Base-by-base conservation (phyloP, 1,284 basidiomycete genomes). In the Ustilago sp. region DNA sequence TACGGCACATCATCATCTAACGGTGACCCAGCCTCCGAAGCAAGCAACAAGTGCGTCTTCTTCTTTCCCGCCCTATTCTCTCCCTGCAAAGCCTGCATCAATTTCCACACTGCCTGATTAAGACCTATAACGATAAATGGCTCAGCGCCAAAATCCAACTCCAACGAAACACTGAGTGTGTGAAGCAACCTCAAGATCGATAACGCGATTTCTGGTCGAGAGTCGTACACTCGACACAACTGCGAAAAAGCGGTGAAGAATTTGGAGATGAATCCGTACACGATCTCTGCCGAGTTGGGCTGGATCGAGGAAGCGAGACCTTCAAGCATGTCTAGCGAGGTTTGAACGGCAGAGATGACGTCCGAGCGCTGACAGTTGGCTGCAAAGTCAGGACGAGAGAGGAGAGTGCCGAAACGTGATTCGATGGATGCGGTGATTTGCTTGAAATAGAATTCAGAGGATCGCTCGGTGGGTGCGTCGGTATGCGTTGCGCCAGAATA, bases 301-400 rank as follows among this genome's bases (percentile, higher is more conserved):
- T 79, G 78, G 38, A 74, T 75, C 32, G 70, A 74, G 4, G 61
- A 52, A 3, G 78, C 79, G 0, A 82, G 61, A 1, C 80, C 81
- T 32, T 81, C 80, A 15, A 81, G 59, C 81, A 81, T 81, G 60
- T 82, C 81, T 34, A 82, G 67, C 34, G 68, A 73, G 1, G 69
- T 80, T 45, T 79, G 77, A 7, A 82, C 65, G 3, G 66, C 75
- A 4, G 65, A 65, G 50, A 82, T 74, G 12, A 79, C 68, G 28
- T 79, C 74, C 4, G 71, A 66, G n/a, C 69, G 65, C 58, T 81
- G 80, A 12, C 68, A 57, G 55, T 75, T 70, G 19, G 59, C n/a
- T 1, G 68, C 63, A 59, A 80, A 81, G 35, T 73, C 72, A 1
- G 66, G 51, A 8, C 57, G 71, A 9, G 72, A 80, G 11, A 82